These are phyloP conservation scores for Scalesia atractyloides DNA, from an alignment of 129 eudicot genomes.

Conservation along the genomic window DNA sequence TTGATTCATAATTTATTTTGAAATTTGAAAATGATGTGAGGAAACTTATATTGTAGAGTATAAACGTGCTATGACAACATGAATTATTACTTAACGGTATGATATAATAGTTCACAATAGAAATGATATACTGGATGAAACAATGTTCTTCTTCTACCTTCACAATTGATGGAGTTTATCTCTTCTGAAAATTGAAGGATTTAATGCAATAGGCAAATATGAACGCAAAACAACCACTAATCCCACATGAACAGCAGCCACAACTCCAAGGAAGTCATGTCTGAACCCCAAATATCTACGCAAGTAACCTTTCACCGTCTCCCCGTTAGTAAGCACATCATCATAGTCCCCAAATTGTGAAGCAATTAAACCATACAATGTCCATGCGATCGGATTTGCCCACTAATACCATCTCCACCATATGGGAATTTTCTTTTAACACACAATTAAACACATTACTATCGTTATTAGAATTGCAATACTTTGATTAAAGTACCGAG, in stretches of 20 bases:
- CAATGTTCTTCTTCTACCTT: not conserved
- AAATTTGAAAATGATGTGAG: too few relatives aligned
- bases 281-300: constrained; percentile 37
- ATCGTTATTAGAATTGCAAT: not conserved
- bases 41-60: too few relatives aligned
- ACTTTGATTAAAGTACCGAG: not conserved
- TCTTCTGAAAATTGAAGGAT: constrained; percentile 45
- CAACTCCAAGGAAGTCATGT: constrained; percentile 40
- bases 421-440: constrained; percentile 49
- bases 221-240: constrained; percentile 22
- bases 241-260: constrained; percentile 43
- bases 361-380: constrained; percentile 53
- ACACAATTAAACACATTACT: not conserved
- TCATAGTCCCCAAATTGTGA: constrained; percentile 57
- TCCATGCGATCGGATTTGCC: constrained; percentile 62
- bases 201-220: constrained; percentile 42
- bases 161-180: constrained; percentile 20
- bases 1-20: too few relatives aligned
- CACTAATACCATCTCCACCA: constrained; percentile 91
- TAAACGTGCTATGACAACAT: too few relatives aligned
- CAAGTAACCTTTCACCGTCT: constrained; percentile 30
- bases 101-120: too few relatives aligned
- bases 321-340: constrained; percentile 9
- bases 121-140: not conserved
- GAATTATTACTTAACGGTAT: too few relatives aligned